Percentiles rank a stretch among this genome's conserved stretches.
These are phyloP conservation scores for Leccinum pachyderme DNA, from an alignment of 1,284 basidiomycete species.

Conservation along the genomic window DNA sequence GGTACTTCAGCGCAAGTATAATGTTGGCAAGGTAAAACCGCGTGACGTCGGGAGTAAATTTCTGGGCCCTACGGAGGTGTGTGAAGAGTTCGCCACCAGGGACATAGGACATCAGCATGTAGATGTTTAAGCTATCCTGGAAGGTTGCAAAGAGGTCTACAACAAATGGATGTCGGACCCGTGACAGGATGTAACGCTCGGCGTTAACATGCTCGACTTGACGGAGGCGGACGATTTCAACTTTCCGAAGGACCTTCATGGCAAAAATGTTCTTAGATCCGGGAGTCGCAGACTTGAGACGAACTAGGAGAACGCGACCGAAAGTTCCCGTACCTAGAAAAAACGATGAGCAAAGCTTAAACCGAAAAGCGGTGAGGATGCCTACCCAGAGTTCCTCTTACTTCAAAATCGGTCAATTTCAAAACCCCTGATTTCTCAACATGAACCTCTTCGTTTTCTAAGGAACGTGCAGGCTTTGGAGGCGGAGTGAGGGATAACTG, in stretches of 20 bases:
- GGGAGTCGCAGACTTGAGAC: conserved; percentile 51
- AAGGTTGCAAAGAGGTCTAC: conserved; percentile 94
- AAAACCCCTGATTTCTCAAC: conserved; percentile 53
- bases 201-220: conserved; percentile 99
- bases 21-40: conserved; percentile 99
- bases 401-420: conserved; percentile 75
- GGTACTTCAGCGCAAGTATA: conserved; percentile 91
- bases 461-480: conserved; percentile 49
- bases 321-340: conserved; percentile 89
- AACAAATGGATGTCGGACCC: conserved; percentile 79
- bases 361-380: conserved; percentile 9
- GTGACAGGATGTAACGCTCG: conserved; percentile 92
- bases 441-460: conserved; percentile 70
- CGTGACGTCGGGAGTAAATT: conserved; percentile 97
- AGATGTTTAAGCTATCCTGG: conserved; percentile 92
- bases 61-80: conserved; percentile 86
- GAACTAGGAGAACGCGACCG: conserved; percentile 86
- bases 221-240: conserved; percentile 91
- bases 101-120: conserved; percentile 99
- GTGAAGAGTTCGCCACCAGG: conserved; percentile 98
- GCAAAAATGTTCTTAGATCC: conserved; percentile 74
- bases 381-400: conserved; percentile 72
- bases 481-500: conserved; percentile 31
- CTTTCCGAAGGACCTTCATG: conserved; percentile 90
- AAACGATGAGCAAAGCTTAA: conserved; percentile 4